A percentile compares a stretch with the other conserved stretches of the same genome.
Evolutionary conservation across 768 basidiomycete genomes (phyloP).

Genomic region (Leucocoprinus sp.): DNA sequence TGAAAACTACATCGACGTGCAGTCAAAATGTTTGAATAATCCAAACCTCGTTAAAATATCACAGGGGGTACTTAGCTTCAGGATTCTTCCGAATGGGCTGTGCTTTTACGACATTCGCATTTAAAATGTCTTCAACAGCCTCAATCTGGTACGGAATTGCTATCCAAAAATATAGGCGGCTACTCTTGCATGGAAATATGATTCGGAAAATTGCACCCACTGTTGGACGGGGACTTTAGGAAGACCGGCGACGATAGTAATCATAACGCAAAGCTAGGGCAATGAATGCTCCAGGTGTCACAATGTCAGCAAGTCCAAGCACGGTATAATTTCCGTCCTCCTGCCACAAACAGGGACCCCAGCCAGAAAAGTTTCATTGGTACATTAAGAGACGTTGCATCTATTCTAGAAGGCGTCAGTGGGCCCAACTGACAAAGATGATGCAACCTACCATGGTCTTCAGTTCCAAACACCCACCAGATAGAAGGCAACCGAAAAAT

Average conservation of each 20-base stretch:
- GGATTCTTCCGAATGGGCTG: too few species aligned
- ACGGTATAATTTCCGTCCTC: constrained; percentile 65
- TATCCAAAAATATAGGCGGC: constrained; percentile 68
- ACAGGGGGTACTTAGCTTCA: too few species aligned
- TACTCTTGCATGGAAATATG: constrained; percentile 69
- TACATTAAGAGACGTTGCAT: constrained; percentile 87
- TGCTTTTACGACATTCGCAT: too few species aligned
- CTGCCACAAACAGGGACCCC: constrained; percentile 46
- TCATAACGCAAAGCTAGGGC: constrained; percentile 87
- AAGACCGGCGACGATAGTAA: constrained; percentile 32
- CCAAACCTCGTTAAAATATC: too few species aligned
- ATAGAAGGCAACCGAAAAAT: constrained; percentile 83
- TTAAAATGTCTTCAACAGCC: too few species aligned
- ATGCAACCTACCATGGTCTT: constrained; percentile 58
- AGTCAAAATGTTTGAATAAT: too few species aligned
- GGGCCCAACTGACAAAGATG: background rate
- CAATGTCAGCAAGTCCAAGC: constrained; percentile 88
- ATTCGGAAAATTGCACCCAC: constrained; percentile 41
- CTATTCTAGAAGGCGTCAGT: constrained; percentile 27
- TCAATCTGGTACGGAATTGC: too few species aligned
- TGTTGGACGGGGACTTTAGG: constrained; percentile 17
- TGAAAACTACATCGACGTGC: too few species aligned
- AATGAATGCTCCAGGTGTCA: constrained; percentile 60
- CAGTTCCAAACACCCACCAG: constrained; percentile 89
- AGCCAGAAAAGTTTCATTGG: constrained; percentile 93